These are phyloP conservation scores for Penicillium argentinense DNA, from an alignment of 495 filamentous ascomycete genomes.

Conservation along the genomic window DNA sequence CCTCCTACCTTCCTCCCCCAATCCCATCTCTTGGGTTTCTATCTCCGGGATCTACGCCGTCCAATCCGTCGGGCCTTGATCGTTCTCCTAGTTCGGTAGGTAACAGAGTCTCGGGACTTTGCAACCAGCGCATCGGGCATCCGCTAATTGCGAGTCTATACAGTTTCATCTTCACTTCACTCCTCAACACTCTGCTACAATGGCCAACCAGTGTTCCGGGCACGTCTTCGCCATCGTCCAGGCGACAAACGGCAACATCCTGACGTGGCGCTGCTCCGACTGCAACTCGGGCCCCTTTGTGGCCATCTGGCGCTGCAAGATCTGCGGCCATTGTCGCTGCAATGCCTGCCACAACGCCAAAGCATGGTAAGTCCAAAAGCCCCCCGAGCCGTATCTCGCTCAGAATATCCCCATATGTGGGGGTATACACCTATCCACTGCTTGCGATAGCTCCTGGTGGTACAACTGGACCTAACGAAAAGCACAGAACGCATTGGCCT, in stretches of 20 bases:
- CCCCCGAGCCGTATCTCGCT: no score
- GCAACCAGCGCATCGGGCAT: constrained; percentile 27
- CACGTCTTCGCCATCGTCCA: constrained; percentile 48
- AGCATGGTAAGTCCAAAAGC: constrained; percentile 29
- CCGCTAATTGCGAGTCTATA: no score
- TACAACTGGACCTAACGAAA: no score
- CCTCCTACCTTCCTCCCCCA: not conserved
- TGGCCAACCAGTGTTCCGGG: constrained; percentile 51
- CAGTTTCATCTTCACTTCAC: constrained; percentile 6
- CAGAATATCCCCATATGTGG: no score
- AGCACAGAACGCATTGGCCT: no score
- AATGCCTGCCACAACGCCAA: constrained; percentile 47
- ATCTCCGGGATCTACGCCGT: constrained; percentile 27
- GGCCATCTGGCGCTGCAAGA: constrained; percentile 52
- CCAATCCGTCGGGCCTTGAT: constrained; percentile 24
- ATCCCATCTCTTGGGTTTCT: constrained; percentile 5
- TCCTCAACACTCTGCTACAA: constrained; percentile 11
- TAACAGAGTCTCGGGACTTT: constrained; percentile 15
- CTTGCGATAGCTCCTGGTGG: no score
- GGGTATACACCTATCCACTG: no score
- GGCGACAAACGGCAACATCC: constrained; percentile 48
- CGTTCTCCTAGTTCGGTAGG: constrained; percentile 18
- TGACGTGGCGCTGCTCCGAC: constrained; percentile 51
- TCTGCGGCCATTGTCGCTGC: constrained; percentile 48
- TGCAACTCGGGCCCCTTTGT: constrained; percentile 51